Percentiles rank a stretch among this genome's conserved stretches.
These are phyloP conservation scores for Morella rubra DNA, from an alignment of 306 rosid genomes.

Conservation along the genomic window DNA sequence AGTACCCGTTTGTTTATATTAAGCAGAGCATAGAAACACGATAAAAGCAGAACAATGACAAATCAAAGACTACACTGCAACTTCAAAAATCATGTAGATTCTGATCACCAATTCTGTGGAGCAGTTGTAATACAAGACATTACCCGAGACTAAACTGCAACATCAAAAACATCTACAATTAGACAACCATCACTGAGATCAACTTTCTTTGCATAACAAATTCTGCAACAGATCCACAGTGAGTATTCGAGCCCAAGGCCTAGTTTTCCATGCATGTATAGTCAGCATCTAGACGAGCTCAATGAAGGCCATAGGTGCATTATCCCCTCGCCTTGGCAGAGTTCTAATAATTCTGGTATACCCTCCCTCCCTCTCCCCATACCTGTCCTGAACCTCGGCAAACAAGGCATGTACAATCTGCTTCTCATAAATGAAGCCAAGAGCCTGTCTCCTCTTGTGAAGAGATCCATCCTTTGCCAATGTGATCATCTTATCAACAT, in stretches of 20 bases:
- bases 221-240: conserved; percentile 20
- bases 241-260: background rate
- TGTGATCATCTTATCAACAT: conserved; percentile 91
- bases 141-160: background rate
- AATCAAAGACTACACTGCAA: background rate
- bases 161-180: background rate
- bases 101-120: background rate
- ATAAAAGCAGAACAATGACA: background rate
- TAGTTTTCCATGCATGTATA: conserved; percentile 1
- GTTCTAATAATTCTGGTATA: conserved; percentile 86
- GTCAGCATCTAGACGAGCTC: conserved; percentile 72
- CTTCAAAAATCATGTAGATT: background rate
- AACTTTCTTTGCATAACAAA: background rate
- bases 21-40: background rate
- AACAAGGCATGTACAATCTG: conserved; percentile 94
- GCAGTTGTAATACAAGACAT: background rate
- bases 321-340: conserved; percentile 88
- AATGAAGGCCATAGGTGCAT: conserved; percentile 96
- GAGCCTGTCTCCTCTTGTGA: conserved; percentile 97
- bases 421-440: conserved; percentile 90
- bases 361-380: conserved; percentile 92
- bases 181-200: background rate
- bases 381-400: conserved; percentile 86
- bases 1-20: too few species aligned
- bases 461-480: conserved; percentile 91